Evolutionary conservation across 2,329 filamentous ascomycete genomes (phyloP).

Genomic region (Camptophora hylomeconis): DNA sequence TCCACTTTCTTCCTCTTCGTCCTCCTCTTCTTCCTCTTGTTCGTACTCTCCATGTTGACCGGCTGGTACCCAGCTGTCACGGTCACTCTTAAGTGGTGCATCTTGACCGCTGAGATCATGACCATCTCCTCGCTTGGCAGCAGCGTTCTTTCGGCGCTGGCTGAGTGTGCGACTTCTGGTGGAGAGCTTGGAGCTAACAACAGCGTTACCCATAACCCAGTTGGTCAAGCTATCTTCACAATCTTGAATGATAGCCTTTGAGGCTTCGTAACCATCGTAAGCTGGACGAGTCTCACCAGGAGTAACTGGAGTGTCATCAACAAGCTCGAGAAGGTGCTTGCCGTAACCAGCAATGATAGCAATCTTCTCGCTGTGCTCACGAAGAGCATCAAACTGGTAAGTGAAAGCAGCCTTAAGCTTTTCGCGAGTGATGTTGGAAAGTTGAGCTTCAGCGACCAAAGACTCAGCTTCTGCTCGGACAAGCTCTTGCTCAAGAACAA

Average conservation of each 20-base stretch:
- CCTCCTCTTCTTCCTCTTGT: constrained; percentile 31
- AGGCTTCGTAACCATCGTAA: constrained; percentile 96
- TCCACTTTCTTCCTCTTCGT: constrained; percentile 20
- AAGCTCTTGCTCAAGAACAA: constrained; percentile 95
- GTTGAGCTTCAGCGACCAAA: constrained; percentile 93
- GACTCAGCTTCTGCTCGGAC: constrained; percentile 97
- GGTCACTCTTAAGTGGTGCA: constrained; percentile 62
- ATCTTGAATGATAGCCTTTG: constrained; percentile 97
- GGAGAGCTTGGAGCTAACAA: constrained; percentile 76
- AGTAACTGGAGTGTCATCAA: constrained; percentile 93
- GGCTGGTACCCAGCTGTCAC: constrained; percentile 67
- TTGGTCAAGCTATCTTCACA: constrained; percentile 95
- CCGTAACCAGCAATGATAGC: constrained; percentile 96
- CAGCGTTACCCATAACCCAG: constrained; percentile 85
- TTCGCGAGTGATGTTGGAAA: constrained; percentile 98
- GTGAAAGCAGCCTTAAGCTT: constrained; percentile 98
- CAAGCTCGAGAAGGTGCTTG: constrained; percentile 92
- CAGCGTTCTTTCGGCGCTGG: constrained; percentile 65
- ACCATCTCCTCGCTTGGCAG: constrained; percentile 43
- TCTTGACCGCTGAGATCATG: constrained; percentile 78
- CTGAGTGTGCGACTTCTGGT: constrained; percentile 78
- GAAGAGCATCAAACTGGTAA: constrained; percentile 95
- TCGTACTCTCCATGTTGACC: constrained; percentile 39
- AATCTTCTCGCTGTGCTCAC: constrained; percentile 95
- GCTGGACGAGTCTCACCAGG: constrained; percentile 90